Base-by-base conservation (phyloP, 169 alveolate species). In the Cryptosporidium meleagridis region DNA sequence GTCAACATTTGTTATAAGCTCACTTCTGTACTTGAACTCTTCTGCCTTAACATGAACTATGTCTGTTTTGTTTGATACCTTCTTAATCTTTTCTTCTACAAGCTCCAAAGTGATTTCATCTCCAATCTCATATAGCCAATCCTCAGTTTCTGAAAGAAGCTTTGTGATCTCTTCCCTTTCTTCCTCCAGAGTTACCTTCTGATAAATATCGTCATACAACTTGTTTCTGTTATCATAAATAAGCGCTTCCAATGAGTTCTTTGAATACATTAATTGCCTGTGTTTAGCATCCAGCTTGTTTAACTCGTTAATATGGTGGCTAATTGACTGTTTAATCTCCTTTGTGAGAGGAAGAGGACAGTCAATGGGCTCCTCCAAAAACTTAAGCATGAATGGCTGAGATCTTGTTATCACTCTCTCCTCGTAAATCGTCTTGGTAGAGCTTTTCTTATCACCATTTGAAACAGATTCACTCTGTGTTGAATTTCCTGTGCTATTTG, bases 81-180 rank as follows among this genome's bases (percentile, higher is more conserved):
- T 65, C 21, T 44, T 37, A 12, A 80, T 80, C 1, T 80, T 59
- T 5, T 80, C 89, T 18, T 80, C 89, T 21, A 80, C 68, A 14
- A 55, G 35, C 29, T 59, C 73, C 53, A 80, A 29, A 39, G 65
- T 26, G 23, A 80, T 80, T 9, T 26, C 39, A 51, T 80, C 89
- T 0, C 89, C 89, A 41, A 80, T 58, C 35, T 80, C 89, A 51
- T 80, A 80, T 23, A 80, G 80, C 89, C 89, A 80, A 18, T 80
- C 89, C 29, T 80, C 89, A 18, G 52, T 80, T 9, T 59, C 65
- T 23, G 89, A 80, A 0, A 80, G 75, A 9, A 62, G 41, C 9
- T 41, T 61, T 16, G 55, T 41, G 2, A 80, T 61, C 0, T 80
- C 53, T 6, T 80, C 89, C 8, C 89, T 80, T 39, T 80, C 89